These are phyloP conservation scores for Dendrobium huoshanense DNA, from an alignment of 106 monocot species.

Conservation along the genomic window DNA sequence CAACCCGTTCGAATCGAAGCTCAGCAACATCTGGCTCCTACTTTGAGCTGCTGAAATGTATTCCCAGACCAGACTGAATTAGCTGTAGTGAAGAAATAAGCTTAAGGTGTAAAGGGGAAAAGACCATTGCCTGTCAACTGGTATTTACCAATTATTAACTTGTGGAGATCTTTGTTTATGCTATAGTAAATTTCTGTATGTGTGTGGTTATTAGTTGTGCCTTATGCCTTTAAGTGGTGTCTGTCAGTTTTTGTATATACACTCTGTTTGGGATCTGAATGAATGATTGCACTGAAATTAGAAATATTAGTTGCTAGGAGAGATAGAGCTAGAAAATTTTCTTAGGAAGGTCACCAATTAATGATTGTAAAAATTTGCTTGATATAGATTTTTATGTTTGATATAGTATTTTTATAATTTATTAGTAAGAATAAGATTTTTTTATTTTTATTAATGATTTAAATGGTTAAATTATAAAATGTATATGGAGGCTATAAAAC, in stretches of 20 bases:
- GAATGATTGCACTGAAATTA: too few relatives aligned
- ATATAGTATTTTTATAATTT: too few relatives aligned
- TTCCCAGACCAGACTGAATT: neutral
- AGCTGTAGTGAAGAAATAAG: neutral
- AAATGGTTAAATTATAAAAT: too few relatives aligned
- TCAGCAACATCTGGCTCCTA: conserved; percentile 6
- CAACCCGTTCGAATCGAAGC: conserved; percentile 1
- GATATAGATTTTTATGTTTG: too few relatives aligned
- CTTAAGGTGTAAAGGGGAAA: neutral
- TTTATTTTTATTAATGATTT: too few relatives aligned
- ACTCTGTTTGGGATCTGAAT: neutral
- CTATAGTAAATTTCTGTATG: neutral
- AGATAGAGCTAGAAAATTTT: too few relatives aligned
- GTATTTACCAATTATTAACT: neutral
- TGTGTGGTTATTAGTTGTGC: neutral
- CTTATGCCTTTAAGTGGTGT: neutral
- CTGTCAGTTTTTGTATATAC: neutral
- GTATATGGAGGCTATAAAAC: too few relatives aligned
- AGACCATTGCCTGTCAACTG: neutral
- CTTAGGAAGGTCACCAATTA: too few relatives aligned
- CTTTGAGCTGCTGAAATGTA: conserved; percentile 4
- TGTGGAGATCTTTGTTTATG: conserved; percentile 2
- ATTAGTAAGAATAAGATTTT: too few relatives aligned
- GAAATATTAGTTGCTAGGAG: too few relatives aligned
- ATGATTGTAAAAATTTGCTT: too few relatives aligned